Base-by-base conservation (phyloP, 1,284 basidiomycete genomes). In the Cutaneotrichosporon cyanovorans region DNA sequence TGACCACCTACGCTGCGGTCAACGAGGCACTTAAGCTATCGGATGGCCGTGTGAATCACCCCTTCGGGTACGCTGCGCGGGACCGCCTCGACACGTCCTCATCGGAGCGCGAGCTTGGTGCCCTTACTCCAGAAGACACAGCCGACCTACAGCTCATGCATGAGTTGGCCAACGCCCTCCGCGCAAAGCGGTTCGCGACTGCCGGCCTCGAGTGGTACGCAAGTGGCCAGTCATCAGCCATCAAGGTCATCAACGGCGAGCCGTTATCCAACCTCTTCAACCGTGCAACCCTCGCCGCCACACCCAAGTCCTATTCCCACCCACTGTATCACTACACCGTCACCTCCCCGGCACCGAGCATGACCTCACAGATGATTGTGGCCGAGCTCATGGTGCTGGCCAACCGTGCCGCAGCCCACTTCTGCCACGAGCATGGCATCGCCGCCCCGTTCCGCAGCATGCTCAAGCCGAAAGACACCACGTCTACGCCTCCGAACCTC, bases 301-400 rank as follows among this genome's bases (percentile, higher is more conserved):
- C 78, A 4, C 21, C 37, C 2, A 14, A 25, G 6, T 25, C 32
- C 7, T 23, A 15, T 5, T 4, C 37, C 5, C 21, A 20, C 37
- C 36, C 38, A 10, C 41, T 39, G 38, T 45, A 42, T 35, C 23
- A 25, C 23, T 51, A 33, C 19, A n/a, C 34, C 9, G 42, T 51
- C 2, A 16, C 33, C 12, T 9, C 16, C 14, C 14, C 12, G 14
- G 23, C 34, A 16, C 6, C 1, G 46, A 58, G 0, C 43, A 50
- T 4, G 34, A 40, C 33, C 9, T 16, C 45, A 4, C 30, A 36
- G 31, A 61, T 66, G 33, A 65, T 90, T 39, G 81, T 98, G 6
- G 75, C 83, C 0, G 90, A 96, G 68, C 74, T 78, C 60, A 93
- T 93, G 86, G 83, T 91, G 57, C 64, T 85, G 11, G 89, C 88